phyloP scores from a whole-genome alignment of 352 stramenopile species.

The Pythium oligandrum region DNA sequence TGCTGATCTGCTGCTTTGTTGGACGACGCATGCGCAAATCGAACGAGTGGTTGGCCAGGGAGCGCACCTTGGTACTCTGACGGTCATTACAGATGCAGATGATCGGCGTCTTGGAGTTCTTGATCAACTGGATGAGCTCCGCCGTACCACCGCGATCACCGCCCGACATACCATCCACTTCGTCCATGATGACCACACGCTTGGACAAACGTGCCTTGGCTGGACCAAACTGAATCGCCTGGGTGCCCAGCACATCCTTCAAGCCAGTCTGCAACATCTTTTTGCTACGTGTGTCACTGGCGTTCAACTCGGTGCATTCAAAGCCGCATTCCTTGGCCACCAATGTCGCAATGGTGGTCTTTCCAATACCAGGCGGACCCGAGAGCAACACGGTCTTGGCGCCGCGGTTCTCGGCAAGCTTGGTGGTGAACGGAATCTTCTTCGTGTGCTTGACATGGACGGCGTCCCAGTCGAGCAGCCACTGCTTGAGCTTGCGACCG shows the following conservation, averaged over 20 bases:
- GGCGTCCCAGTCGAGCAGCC: conserved; percentile 77
- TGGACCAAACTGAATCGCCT: conserved; percentile 85
- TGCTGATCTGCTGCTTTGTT: conserved; percentile 91
- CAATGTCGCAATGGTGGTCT: conserved; percentile 95
- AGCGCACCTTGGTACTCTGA: conserved; percentile 93
- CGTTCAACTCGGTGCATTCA: conserved; percentile 95
- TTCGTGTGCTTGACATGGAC: conserved; percentile 82
- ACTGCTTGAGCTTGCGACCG: conserved; percentile 84
- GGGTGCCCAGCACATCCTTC: conserved; percentile 91
- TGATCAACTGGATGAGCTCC: conserved; percentile 99
- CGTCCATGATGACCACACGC: conserved; percentile 98
- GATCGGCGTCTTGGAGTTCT: conserved; percentile 97
- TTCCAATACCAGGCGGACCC: conserved; percentile 94
- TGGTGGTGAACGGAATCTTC: conserved; percentile 71
- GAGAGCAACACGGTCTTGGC: conserved; percentile 95
- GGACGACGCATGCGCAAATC: conserved; percentile 94
- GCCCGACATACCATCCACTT: conserved; percentile 98
- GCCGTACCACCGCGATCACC: conserved; percentile 95
- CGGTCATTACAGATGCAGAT: conserved; percentile 99
- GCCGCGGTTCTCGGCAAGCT: conserved; percentile 83
- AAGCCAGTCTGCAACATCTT: conserved; percentile 91
- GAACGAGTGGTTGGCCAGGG: conserved; percentile 96
- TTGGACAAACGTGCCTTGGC: conserved; percentile 51
- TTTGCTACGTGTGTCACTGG: conserved; percentile 97
- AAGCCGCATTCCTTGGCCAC: conserved; percentile 90